Evolutionary conservation across 371 early-diverging fungal genomes (phyloP), one percentile per base, ranked within the genome.

Genomic region (Cladochytrium tenue): DNA sequence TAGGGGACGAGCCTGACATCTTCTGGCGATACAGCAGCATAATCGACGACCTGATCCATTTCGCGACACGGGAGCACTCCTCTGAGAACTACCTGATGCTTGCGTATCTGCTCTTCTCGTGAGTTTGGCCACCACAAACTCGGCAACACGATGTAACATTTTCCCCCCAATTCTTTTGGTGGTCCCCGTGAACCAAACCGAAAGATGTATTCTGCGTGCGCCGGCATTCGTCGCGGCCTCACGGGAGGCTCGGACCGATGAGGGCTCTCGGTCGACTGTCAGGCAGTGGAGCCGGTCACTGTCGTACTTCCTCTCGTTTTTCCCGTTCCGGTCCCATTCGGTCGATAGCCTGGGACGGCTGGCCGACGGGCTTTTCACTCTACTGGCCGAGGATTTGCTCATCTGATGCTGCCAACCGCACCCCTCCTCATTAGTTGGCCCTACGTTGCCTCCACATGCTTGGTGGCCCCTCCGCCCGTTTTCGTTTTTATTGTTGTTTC

Each of bases 31-130:
- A 87, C 66, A 71, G 74, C n/a, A 88, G 87, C 64, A 81, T 90
- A 66, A 83, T 88, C 1, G 89, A 89, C 69, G 88, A 90, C 62
- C 71, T 90, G 27, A 78, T 87, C 26, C 85, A 86, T 56, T 88
- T 83, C 71, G 86, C 83, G 26, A 89, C 90, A 2, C 81, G 87
- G 55, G 88, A 89, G 65, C 79, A 83, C 50, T 86, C 88, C 2
- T 76, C 84, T 0, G 88, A 88, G 51, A 79, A 78, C 60, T 90
- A 83, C 72, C 75, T 88, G 43, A 83, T 84, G 59, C 68, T 89
- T 36, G 89, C 88, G 0, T 77, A 77, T 31, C 64, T 89, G n/a
- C 68, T 89, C 17, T 90, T 90, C 67, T 66, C 67, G 81, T 76
- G 63, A 56, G 69, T 67, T 3, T 20, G 20, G 20, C 43, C 43